Evolutionary conservation across 768 basidiomycete genomes (phyloP).

Genomic region (Chalciporus pseudorubinellus): DNA sequence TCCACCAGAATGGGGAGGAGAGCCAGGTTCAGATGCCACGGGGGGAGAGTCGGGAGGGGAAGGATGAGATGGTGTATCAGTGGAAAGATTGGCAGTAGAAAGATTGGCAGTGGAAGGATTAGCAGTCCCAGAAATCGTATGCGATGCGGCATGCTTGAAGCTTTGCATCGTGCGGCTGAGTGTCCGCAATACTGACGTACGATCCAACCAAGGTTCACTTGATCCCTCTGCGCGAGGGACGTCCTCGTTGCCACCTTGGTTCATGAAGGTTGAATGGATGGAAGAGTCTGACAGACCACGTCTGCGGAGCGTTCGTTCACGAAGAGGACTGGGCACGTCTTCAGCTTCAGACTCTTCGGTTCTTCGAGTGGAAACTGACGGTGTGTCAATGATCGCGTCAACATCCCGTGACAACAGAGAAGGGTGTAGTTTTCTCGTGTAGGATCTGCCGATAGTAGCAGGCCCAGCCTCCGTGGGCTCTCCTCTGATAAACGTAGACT

Average conservation of each 20-base stretch:
- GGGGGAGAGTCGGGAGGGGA: conserved; percentile 9
- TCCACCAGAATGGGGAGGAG: conserved; percentile 1
- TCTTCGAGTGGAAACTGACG: conserved; percentile 20
- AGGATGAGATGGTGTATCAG: conserved; percentile 7
- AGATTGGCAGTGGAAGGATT: conserved; percentile 6
- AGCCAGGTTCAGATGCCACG: not conserved
- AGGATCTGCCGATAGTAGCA: conserved; percentile 24
- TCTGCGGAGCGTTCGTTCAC: conserved; percentile 65
- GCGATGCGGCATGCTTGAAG: conserved; percentile 37
- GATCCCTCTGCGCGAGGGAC: not conserved
- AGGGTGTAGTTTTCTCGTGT: conserved; percentile 13
- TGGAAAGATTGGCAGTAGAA: conserved; percentile 5
- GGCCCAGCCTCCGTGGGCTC: conserved; percentile 25
- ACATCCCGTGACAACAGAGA: conserved; percentile 59
- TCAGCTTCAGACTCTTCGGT: conserved; percentile 40
- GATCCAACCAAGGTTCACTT: conserved; percentile 36
- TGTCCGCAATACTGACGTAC: conserved; percentile 50
- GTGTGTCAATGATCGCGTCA: conserved; percentile 73
- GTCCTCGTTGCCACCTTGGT: conserved; percentile 36
- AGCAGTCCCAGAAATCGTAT: conserved; percentile 25
- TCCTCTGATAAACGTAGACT: conserved; percentile 19
- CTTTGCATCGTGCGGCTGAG: conserved; percentile 54
- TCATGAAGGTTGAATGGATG: conserved; percentile 80
- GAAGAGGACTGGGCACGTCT: conserved; percentile 49
- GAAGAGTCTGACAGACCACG: conserved; percentile 91